phyloP scores from a whole-genome alignment of 192 early-diverging fungal species.

The Oehlia diaphana region DNA sequence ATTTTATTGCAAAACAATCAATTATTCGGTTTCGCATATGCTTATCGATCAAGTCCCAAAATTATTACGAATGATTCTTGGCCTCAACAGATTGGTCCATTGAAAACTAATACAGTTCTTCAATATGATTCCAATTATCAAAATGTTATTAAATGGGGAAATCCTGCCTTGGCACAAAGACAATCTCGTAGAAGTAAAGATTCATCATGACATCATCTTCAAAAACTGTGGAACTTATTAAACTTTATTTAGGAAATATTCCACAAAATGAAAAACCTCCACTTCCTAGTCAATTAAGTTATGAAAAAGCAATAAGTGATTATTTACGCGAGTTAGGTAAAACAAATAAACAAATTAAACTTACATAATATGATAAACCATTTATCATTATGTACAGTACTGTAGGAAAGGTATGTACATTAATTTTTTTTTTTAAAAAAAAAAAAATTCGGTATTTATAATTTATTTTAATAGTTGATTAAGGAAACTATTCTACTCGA shows the following conservation, averaged over 20 bases:
- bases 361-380: too few relatives aligned
- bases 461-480: not conserved
- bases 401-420: too few relatives aligned
- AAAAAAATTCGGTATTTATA: too few relatives aligned
- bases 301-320: conserved; percentile 51
- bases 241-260: conserved; percentile 42
- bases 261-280: conserved; percentile 39
- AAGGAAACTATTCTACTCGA: conserved; percentile 6
- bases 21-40: not conserved
- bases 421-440: too few relatives aligned
- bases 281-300: conserved; percentile 45
- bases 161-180: not conserved
- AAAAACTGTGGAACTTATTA: conserved; percentile 9
- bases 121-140: conserved; percentile 1
- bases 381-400: too few relatives aligned
- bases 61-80: conserved; percentile 10
- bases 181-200: not conserved
- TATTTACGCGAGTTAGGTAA: conserved; percentile 38
- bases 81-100: not conserved
- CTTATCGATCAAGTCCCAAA: not conserved
- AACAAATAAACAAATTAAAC: too few relatives aligned
- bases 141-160: not conserved
- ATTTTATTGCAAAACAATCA: too few relatives aligned
- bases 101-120: conserved; percentile 12
- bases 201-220: not conserved